Base-by-base conservation (phyloP, 2,329 filamentous ascomycete species). In the Chaetoscypha palmicola region DNA sequence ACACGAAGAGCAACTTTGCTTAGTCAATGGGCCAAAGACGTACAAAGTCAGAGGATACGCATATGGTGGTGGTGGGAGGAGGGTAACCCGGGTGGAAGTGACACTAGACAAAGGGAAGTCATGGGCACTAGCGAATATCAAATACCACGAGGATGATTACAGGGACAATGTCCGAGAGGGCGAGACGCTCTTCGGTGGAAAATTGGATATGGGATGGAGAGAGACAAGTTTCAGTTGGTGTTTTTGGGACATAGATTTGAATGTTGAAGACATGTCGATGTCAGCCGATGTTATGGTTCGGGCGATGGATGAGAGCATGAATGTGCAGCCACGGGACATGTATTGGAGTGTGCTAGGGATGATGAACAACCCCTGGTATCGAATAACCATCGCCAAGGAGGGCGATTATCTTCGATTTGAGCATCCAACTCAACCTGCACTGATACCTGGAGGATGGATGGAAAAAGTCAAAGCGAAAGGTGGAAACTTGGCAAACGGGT, bases 301-400 rank as follows among this genome's bases (percentile, higher is more conserved):
- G 34, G 83, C 83, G 3, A 94, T 95, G 88, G 90, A 96, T 55
- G 90, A 95, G 52, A 77, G 82, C 43, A 83, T 95, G 77, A 86
- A 85, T 64, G 70, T 86, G 0, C 88, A 94, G 61, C 90, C 90
- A 3, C 75, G 86, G 49, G 90, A 96, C 58, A 92, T 95, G 86
- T 95, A 95, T 66, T 96, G 90, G 90, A 89, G 80, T 48, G 88
- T 94, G 2, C 68, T 95, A 30, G 89, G 90, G 0, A 96, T 96
- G 90, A 95, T 96, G 90, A 95, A 95, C 66, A 95, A 95, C 56
- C 86, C 87, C 0, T 96, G 90, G 90, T 96, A 84, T 63, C 75
- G 90, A 4, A 76, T 96, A 1, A 77, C 81, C 2, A 84, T 96
- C 43, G 76, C 79, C 41, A 81, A 80, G 44, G 81, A 90, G 47